Conservation (phyloP, 1,284 basidiomycete species). For the Ceratobasidium sp. region DNA sequence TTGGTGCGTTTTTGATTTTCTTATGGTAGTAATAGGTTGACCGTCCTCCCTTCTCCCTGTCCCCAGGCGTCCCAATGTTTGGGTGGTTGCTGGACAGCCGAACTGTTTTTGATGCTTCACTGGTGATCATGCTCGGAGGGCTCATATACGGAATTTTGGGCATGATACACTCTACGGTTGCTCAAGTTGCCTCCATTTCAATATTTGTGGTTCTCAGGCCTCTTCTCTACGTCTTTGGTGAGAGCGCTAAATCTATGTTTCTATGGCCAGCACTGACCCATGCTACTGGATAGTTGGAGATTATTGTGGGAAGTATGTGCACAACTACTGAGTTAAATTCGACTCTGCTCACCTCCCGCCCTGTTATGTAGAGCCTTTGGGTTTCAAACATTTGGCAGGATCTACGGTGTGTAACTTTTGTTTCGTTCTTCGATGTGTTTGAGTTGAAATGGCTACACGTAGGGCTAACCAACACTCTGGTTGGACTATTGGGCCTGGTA, state of each 20-base stretch:
- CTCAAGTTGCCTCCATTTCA: constrained; percentile 53
- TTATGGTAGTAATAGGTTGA: neutral
- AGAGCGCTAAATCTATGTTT: constrained; percentile 12
- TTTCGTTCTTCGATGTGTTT: neutral
- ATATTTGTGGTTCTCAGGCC: constrained; percentile 53
- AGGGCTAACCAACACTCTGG: constrained; percentile 54
- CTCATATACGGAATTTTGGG: constrained; percentile 52
- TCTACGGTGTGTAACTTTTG: constrained; percentile 47
- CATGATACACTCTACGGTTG: constrained; percentile 47
- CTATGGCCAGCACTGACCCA: neutral
- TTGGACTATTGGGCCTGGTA: constrained; percentile 54
- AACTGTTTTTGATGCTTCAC: constrained; percentile 50
- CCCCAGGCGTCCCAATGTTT: constrained; percentile 51
- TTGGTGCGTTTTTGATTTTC: constrained; percentile 46
- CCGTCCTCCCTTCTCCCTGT: neutral
- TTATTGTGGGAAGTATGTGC: constrained; percentile 46
- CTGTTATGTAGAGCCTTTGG: constrained; percentile 47
- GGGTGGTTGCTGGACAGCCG: constrained; percentile 53
- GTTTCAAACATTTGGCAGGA: constrained; percentile 53
- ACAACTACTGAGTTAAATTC: neutral
- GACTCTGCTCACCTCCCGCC: neutral
- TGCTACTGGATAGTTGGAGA: constrained; percentile 44
- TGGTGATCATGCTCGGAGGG: constrained; percentile 52
- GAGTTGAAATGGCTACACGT: constrained; percentile 46
- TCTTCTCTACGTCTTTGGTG: constrained; percentile 54